Base-by-base conservation (phyloP, 2,329 filamentous ascomycete genomes). In the Fusarium coicis region DNA sequence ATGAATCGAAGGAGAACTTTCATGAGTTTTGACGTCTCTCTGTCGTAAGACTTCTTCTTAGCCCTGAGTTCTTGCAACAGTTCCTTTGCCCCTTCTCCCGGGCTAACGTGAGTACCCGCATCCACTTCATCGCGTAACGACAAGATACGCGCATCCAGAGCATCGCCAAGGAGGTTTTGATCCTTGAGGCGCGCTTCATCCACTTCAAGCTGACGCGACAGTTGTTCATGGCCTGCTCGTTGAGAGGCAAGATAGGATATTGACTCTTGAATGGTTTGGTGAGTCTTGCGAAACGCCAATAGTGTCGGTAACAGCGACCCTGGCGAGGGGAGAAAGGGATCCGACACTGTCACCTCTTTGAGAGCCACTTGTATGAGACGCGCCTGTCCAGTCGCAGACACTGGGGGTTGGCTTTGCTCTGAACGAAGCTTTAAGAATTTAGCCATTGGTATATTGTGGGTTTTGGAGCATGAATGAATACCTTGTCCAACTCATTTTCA, bases 261-360 rank as follows among this genome's bases (percentile, higher is more conserved):
- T 23, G 91, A 92, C 74, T 93, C 91, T 66, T 86, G 81, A 54
- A 93, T 88, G 21, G 90, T 90, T 63, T 88, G 85, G 65, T 91
- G 87, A 6, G 92, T 91, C 75, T 88, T 90, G 57, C 92, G 90
- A 60, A 94, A 82, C 10, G 93, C 93, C 44, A 96, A 80, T 9
- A 97, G 84, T 11, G 91, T 89, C 7, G 93, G 93, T 11, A 96
- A 81, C 10, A 91, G 85, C 26, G 93, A 96, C 55, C 87, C 89
- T 15, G 89, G 84, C 30, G 87, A 85, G 6, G 93, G 93, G 28
- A 96, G 83, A 74, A 90, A 90, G 14, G 92, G 91, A 57, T 91
- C 87, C 19, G 87, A 85, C 47, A 87, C 83, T 18, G 89, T 87
- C 52, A 94, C 83, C 21, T 87, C 86, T 58, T 90, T 87, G 76